Evolutionary conservation across 2,329 filamentous ascomycete genomes (phyloP), one percentile per base, ranked within the genome.

Genomic region (Colletotrichum sp.): DNA sequence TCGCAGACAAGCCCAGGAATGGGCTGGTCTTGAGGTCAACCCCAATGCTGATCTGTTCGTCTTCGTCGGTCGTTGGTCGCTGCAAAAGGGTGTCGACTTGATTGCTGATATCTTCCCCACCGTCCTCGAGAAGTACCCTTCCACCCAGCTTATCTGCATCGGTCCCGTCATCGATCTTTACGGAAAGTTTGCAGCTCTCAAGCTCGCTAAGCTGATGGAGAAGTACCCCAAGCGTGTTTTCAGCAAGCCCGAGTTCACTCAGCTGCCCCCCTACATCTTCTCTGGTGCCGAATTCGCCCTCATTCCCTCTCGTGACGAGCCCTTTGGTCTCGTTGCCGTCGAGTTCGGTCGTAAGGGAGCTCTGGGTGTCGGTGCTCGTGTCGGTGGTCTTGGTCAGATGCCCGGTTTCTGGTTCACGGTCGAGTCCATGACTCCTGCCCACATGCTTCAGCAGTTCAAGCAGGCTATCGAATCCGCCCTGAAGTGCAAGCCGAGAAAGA

Each of bases 321-420:
- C 92, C 1, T 94, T 94, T 78, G 92, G 92, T 66, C 85, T 94
- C 34, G 92, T 94, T 8, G 92, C 92, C 34, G 92, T 94, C 60
- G 92, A 94, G 79, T 94, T 94, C 78, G 92, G 92, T 72, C 88
- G 92, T 28, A 93, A 94, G 81, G 92, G 92, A 79, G 92, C 92
- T 24, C 86, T 94, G 59, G 92, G 92, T 79, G 91, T 94, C 72
- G 92, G 92, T 62, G 91, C 92, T 48, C 88, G 92, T 70, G 92
- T 94, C 48, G 92, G 92, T 78, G 92, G 92, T 71, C 86, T 94
- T 26, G 92, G 92, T n/a, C 90, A 93, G 80, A 93, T 94, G 92
- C 92, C 92, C 24, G 92, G 92, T 28, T 93, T 92, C 90, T 94
- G 92, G 92, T 94, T 91, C 81, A 93, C 92, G 0, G 90, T 94